Base-by-base conservation (phyloP, 2,329 filamentous ascomycete genomes). In the Colletotrichum nymphaeae region DNA sequence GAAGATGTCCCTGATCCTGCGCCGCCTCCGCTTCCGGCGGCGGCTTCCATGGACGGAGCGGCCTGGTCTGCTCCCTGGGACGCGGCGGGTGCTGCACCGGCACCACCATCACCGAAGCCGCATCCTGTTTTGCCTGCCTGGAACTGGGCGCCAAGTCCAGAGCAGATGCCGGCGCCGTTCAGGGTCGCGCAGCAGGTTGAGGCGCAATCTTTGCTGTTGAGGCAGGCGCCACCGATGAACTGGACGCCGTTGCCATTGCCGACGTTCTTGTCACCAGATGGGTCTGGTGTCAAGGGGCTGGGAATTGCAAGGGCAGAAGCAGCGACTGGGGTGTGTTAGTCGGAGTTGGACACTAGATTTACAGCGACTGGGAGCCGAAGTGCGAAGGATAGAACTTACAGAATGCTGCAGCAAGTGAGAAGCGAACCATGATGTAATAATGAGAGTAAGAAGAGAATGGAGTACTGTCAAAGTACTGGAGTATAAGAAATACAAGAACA, bases 141-240 rank as follows among this genome's bases (percentile, higher is more conserved):
- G 28, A 76, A 77, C 62, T 76, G 77, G 28, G 76, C 78, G 1
- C 72, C 75, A 11, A 73, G 52, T 3, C 78, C 78, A 16, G 79
- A 80, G 75, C 79, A 80, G 73, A 78, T 76, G 22, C 79, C 79
- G 30, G 76, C 79, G 60, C 78, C 77, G 65, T 73, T 76, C 19
- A 76, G 69, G 42, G 75, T 74, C 24, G 77, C 76, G 58, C 77
- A 78, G 75, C 77, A 78, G 35, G 67, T 56, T 14, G 76, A 77
- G 46, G 78, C 78, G 68, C 79, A 80, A 74, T 80, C 79, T 60
- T 72, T 75, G 52, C 76, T 76, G 76, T 69, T 79, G 26, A 76
- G 67, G 60, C 79, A 80, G 66, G 70, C 77, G 63, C 79, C 79
- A 5, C 78, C 78, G 74, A 80, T 80, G 74, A 81, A 80, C 74